Evolutionary conservation across 2,329 filamentous ascomycete species (phyloP).

Genomic region (Venturia effusa): DNA sequence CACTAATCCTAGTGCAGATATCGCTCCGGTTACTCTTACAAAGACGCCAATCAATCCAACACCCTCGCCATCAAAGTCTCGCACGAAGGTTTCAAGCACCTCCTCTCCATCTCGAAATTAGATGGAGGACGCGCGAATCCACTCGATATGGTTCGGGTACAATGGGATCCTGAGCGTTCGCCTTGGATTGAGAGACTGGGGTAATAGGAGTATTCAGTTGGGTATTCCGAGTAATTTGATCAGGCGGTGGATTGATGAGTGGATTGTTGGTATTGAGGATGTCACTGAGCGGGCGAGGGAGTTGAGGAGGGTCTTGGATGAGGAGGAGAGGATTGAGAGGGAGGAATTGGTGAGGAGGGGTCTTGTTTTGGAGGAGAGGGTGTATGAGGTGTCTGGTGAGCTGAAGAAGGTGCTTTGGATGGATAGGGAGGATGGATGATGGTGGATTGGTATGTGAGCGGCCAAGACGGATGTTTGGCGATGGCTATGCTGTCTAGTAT

Average conservation of each 20-base stretch:
- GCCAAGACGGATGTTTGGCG: not conserved
- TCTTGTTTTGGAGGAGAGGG: constrained; percentile 35
- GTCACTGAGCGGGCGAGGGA: constrained; percentile 43
- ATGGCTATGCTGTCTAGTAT: too few species aligned
- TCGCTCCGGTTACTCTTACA: constrained; percentile 48
- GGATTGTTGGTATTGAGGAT: constrained; percentile 47
- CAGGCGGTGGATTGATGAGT: constrained; percentile 37
- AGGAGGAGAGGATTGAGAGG: constrained; percentile 23
- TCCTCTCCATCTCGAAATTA: constrained; percentile 31
- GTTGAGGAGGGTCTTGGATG: constrained; percentile 37
- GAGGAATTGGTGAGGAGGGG: constrained; percentile 28
- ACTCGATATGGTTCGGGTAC: not conserved
- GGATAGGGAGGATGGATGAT: not conserved
- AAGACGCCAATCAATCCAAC: constrained; percentile 42
- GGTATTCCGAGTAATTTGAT: constrained; percentile 42
- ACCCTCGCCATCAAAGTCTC: constrained; percentile 48
- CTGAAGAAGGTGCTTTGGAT: constrained; percentile 17
- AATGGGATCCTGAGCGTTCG: constrained; percentile 38
- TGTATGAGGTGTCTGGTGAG: constrained; percentile 31
- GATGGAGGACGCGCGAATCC: not conserved
- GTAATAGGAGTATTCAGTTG: constrained; percentile 50
- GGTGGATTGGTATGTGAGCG: not conserved
- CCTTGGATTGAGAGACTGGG: constrained; percentile 33
- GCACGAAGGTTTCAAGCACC: constrained; percentile 37
- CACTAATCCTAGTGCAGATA: constrained; percentile 25